Evolutionary conservation across 768 basidiomycete genomes (phyloP), one percentile per base, ranked within the genome.

Genomic region (Albatrellus ellisii): DNA sequence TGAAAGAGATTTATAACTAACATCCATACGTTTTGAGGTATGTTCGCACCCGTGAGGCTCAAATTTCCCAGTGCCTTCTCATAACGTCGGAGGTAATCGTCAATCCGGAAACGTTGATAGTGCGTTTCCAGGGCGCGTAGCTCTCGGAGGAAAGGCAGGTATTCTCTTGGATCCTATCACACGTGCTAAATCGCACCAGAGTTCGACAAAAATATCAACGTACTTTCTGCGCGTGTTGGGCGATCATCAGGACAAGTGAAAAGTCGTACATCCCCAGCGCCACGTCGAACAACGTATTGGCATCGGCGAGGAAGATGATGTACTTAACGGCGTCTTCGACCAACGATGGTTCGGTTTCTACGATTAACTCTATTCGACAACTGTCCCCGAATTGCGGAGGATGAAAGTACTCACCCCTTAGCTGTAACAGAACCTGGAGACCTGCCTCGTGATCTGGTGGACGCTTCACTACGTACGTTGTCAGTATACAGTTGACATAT

Each of bases 191-290:
- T 14, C 17, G 20, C 11, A 4, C 34, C 6, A 22, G 39, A 18
- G 18, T 15, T 6, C 22, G 9, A 18, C n/a, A 26, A 24, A 14
- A 6, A 10, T 21, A 7, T 20, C 24, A 45, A 28, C 36, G n/a
- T 26, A 90, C 92, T 74, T 94, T 95, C 58, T 98, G 92, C 36
- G 94, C 85, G 54, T 95, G 83, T 56, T 98, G 95, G 1, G 95
- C 92, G 31, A 99, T 75, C 80, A 98, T 81, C 18, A 98, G 66
- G 6, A 97, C 94, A 14, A 99, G 66, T 22, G 86, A 79, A 64
- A 98, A 98, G 60, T 99, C 91, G 55, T 99, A 99, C 91, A 98
- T 98, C 15, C 95, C 95, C 25, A 99, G 71, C 1, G 95, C 95
- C 9, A 86, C 84, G 57, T 98, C 79, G 62, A 94, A 98, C 4